Conservation (phyloP, 352 stramenopile species). For the Globisporangium acanthophoron region DNA sequence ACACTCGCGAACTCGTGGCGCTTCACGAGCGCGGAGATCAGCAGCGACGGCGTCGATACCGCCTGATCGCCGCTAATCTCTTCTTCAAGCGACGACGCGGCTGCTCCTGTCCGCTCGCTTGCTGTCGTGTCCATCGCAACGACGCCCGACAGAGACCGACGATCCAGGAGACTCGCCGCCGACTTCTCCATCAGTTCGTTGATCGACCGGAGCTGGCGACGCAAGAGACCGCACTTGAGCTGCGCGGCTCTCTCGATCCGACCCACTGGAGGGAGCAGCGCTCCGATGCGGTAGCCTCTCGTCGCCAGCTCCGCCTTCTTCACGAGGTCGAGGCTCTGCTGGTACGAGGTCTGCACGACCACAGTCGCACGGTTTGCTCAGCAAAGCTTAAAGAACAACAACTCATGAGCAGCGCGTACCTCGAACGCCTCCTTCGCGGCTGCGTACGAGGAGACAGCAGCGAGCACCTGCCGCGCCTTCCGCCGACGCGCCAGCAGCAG, state of each 20-base stretch:
- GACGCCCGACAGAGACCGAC: background rate
- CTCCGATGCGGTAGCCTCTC: conserved; percentile 44
- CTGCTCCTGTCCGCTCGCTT: background rate
- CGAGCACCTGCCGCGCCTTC: background rate
- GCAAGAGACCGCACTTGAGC: conserved; percentile 35
- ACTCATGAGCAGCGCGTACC: background rate
- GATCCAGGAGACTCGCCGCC: conserved; percentile 1
- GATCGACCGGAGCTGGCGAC: conserved; percentile 29
- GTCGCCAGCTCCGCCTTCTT: conserved; percentile 57
- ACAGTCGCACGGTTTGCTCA: background rate
- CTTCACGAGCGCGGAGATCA: conserved; percentile 48
- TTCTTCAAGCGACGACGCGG: background rate
- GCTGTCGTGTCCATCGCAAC: background rate
- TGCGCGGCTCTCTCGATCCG: conserved; percentile 30
- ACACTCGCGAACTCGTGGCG: conserved; percentile 30
- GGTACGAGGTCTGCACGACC: conserved; percentile 21
- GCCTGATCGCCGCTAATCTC: conserved; percentile 8
- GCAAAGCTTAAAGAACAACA: background rate
- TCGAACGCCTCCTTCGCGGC: conserved; percentile 7
- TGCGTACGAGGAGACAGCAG: background rate
- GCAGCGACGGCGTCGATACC: conserved; percentile 37
- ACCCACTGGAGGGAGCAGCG: conserved; percentile 41
- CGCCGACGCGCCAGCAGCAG: conserved; percentile 3
- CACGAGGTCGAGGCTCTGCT: conserved; percentile 30
- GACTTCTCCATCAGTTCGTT: conserved; percentile 36